phyloP scores from a whole-genome alignment of 2,329 filamentous ascomycete genomes.

The Colletotrichum tropicicola region DNA sequence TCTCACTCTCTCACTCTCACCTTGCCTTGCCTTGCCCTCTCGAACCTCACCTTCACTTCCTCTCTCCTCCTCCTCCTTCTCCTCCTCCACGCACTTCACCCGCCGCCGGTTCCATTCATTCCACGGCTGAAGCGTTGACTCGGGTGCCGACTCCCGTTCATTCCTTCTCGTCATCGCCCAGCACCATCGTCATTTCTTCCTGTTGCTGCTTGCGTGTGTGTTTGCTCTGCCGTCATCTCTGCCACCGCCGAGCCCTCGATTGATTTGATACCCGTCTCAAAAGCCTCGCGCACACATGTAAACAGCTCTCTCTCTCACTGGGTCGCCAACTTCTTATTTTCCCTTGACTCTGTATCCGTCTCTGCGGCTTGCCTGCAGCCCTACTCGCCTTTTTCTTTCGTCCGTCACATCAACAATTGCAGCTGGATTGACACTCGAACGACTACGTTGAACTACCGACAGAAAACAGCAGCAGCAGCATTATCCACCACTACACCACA shows the following conservation, averaged over 20 bases:
- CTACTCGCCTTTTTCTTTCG: neutral
- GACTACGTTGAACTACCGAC: neutral
- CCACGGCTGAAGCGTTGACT: slow-evolving; percentile 20
- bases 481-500: no score
- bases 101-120: slow-evolving; percentile 26
- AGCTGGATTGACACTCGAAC: slow-evolving; percentile 12
- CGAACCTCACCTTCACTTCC: neutral
- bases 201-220: neutral
- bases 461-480: slow-evolving; percentile 1
- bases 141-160: slow-evolving; percentile 3
- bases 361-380: neutral
- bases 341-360: neutral
- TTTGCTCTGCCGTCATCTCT: neutral
- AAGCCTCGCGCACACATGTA: neutral
- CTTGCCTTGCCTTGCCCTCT: neutral
- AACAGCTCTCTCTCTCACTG: neutral
- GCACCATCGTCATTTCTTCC: neutral
- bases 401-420: neutral
- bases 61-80: neutral
- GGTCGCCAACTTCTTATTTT: neutral
- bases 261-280: neutral
- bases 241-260: neutral
- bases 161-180: slow-evolving; percentile 11
- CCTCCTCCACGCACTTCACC: neutral
- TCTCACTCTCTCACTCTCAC: neutral